Percentiles rank a stretch among this genome's conserved stretches.
These are phyloP conservation scores for Sclerotinia nivalis DNA, from an alignment of 2,329 filamentous ascomycete species.

Conservation along the genomic window DNA sequence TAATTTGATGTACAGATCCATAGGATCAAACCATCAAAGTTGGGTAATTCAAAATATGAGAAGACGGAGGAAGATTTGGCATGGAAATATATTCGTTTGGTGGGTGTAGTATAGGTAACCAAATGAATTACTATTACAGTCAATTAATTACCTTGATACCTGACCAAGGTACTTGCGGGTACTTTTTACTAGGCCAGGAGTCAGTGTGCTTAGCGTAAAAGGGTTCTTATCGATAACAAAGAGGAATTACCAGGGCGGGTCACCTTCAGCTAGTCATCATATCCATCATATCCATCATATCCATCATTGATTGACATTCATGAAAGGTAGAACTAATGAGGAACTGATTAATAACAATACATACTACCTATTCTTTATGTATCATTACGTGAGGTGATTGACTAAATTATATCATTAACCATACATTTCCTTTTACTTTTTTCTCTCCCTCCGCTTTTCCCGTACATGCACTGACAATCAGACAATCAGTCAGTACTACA, in stretches of 20 bases:
- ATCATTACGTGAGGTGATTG: neutral
- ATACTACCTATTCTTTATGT: neutral
- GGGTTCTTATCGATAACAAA: conserved; percentile 11
- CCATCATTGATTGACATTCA: too few relatives aligned
- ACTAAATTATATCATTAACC: neutral
- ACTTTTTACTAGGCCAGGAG: too few relatives aligned
- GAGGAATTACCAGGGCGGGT: too few relatives aligned
- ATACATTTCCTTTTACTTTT: neutral
- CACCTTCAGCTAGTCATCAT: too few relatives aligned
- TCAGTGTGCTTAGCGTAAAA: too few relatives aligned
- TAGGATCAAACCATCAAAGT: neutral
- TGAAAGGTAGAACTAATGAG: neutral
- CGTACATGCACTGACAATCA: neutral
- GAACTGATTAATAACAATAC: neutral
- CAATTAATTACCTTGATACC: neutral
- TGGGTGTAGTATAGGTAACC: neutral
- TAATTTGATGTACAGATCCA: neutral
- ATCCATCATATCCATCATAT: too few relatives aligned
- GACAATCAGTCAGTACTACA: neutral
- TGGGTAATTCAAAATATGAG: neutral
- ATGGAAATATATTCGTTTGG: neutral
- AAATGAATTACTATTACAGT: neutral
- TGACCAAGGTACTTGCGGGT: neutral
- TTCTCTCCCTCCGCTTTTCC: neutral
- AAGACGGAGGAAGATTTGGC: neutral